Conservation (phyloP, 495 filamentous ascomycete species). For the Penicillium coprophilum region DNA sequence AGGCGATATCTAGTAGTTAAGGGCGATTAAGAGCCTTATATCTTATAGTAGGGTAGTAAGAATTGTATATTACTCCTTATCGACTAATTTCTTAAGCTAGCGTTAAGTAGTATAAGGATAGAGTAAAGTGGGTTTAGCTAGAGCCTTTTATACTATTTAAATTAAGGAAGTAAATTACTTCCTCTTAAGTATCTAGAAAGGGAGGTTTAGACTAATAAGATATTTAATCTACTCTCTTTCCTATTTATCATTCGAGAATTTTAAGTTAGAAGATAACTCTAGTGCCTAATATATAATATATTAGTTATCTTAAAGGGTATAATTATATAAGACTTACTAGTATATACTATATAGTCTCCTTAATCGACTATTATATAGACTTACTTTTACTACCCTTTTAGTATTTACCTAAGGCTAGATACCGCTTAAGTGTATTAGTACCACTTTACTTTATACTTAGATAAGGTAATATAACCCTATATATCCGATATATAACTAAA, state of each 20-base stretch:
- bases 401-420: conserved; percentile 2
- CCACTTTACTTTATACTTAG: background rate
- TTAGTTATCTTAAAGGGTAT: background rate
- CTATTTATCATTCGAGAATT: too few relatives aligned
- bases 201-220: background rate
- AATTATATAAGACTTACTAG: background rate
- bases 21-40: conserved; percentile 18
- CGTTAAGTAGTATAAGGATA: background rate
- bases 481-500: conserved; percentile 2
- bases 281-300: too few relatives aligned
- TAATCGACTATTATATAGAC: conserved; percentile 2
- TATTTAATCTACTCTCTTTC: too few relatives aligned
- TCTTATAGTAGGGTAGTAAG: background rate
- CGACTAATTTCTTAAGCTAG: background rate
- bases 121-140: background rate
- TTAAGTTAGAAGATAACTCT: too few relatives aligned
- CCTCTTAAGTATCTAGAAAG: background rate
- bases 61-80: background rate
- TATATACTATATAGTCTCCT: background rate
- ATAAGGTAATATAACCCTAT: background rate
- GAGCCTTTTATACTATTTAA: background rate
- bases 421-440: background rate
- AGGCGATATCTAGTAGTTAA: conserved; percentile 16
- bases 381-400: background rate
- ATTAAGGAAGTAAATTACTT: background rate